Base-by-base conservation (phyloP, 1,284 basidiomycete genomes). In the Ustilago curta region DNA sequence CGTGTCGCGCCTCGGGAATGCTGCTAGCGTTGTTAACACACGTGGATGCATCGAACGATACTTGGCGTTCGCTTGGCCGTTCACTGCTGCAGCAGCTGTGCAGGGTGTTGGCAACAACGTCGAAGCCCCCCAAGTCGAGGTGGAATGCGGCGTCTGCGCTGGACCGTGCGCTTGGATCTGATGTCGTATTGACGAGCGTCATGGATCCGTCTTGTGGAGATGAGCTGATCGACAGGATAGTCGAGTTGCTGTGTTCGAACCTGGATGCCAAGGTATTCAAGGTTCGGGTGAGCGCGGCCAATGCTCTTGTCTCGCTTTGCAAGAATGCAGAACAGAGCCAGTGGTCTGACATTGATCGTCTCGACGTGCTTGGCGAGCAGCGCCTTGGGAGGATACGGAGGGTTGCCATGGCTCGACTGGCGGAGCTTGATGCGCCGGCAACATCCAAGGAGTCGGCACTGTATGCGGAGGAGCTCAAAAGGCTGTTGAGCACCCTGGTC, bases 81-180 rank as follows among this genome's bases (percentile, higher is more conserved):
- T 37, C 40, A 39, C 25, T 73, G 27, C 7, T 73, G 14, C 53
- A 58, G 11, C 59, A 68, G 54, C 61, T 68, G 4, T 64, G 58
- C 53, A 51, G 32, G 29, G 65, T 68, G 44, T 23, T 73, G 23
- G 31, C 49, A 11, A 64, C 70, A 12, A 56, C 37, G 2, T 63
- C 57, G 12, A 68, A 68, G 47, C 70, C 70, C 49, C 71, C 71
- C 16, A 74, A 74, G 31, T 62, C 67, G 25, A 56, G 56, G 4
- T 74, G 71, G 71, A 74, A 74, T 35, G 71, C 71, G 0, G 71
- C 71, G 7, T 66, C 52, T 9, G 71, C 71, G 19, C 52, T 74
- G 12, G 67, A 63, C 3, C 57, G 67, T 14, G 71, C 71, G 29
- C 42, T 74, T 14, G 19, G 49, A 31, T 62, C 59, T 16, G 44